These are phyloP conservation scores for Solanum arcanum DNA, from an alignment of 257 asterid species.

Conservation along the genomic window DNA sequence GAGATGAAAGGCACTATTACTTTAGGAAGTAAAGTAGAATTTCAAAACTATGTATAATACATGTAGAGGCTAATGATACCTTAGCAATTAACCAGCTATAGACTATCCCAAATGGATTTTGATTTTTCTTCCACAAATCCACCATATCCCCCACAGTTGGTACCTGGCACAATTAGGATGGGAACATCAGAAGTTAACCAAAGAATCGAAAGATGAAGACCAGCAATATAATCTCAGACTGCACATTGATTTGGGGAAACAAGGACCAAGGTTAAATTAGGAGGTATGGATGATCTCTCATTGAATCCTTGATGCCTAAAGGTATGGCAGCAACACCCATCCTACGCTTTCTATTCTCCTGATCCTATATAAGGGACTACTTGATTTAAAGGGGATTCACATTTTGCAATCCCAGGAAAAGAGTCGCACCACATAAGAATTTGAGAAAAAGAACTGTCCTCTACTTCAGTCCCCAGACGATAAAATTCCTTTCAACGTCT, in stretches of 20 bases:
- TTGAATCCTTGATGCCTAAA: background rate
- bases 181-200: background rate
- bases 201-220: background rate
- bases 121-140: constrained; percentile 84
- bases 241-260: background rate
- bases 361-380: background rate
- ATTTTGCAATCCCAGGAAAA: background rate
- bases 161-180: constrained; percentile 32
- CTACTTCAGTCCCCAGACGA: background rate
- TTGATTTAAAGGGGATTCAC: background rate
- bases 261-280: background rate
- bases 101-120: constrained; percentile 67
- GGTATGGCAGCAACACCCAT: background rate
- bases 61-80: constrained; percentile 33
- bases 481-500: background rate
- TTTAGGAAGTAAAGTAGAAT: background rate
- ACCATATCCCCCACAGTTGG: constrained; percentile 79
- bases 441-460: background rate
- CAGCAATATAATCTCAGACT: background rate
- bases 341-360: background rate
- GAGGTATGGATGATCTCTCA: background rate
- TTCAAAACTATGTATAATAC: background rate
- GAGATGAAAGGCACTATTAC: background rate
- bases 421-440: background rate
- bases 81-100: constrained; percentile 95